Evolutionary conservation across 352 stramenopile genomes (phyloP), one percentile per base, ranked within the genome.

Genomic region (Halophytophthora polymorphica): DNA sequence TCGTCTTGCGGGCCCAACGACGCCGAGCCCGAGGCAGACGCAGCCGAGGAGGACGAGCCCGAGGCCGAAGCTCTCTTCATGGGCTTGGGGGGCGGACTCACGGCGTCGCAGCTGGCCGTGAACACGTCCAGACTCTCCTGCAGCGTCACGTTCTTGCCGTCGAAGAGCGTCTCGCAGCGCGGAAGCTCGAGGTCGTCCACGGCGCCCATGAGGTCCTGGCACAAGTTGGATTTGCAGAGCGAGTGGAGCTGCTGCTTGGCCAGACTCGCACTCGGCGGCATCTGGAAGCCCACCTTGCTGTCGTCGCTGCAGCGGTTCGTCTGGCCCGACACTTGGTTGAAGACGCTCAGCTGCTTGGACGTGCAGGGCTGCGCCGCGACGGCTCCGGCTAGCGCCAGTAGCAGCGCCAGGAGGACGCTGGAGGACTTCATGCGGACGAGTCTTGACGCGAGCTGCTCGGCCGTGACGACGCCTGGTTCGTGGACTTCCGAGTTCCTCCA

Each of bases 181-280:
- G 74, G 72, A 11, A 88, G 53, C 17, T 78, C 58, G 48, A 88
- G 59, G 45, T 86, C 77, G 53, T 86, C 74, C 10, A 86, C 53
- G 10, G 57, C 50, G 0, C 70, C 72, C 38, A 88, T 81, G 70
- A 86, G 75, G 1, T 60, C 44, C 38, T 78, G 67, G 43, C 77
- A 88, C 1, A 54, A 37, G 15, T 65, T 64, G 4, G 76, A 64
- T 36, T 67, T 65, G 41, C 73, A 88, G 17, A 89, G 42, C 12
- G 55, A 51, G 14, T 45, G 23, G 18, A 71, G 56, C 18, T 85
- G 52, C 0, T 52, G 29, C 42, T 58, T 63, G 7, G 63, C 45
- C 2, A 86, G 50, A 7, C 63, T 62, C 14, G 28, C 34, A 1
- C 46, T 56, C 15, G 73, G 64, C 4, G 75, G 75, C 35, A 89